A percentile compares a stretch with the other conserved stretches of the same genome.
phyloP scores from a whole-genome alignment of 306 rosid genomes.

The Alnus rubra region DNA sequence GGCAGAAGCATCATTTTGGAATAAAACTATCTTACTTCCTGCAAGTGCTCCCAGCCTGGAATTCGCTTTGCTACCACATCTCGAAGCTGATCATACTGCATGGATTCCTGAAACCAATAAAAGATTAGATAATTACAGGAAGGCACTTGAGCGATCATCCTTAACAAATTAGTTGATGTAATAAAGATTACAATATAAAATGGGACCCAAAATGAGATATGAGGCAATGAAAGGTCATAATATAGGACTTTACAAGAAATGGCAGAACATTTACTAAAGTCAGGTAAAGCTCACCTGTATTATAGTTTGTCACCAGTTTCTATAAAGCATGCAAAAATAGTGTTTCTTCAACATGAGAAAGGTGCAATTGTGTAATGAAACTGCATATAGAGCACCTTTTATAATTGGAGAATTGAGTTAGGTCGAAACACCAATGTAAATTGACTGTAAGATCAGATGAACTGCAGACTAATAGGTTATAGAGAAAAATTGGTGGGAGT shows the following conservation, averaged over 20 bases:
- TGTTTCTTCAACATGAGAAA: not conserved
- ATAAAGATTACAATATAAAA: not conserved
- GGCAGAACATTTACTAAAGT: not conserved
- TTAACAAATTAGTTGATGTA: constrained; percentile 7
- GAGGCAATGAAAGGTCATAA: not conserved
- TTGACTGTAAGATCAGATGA: not conserved
- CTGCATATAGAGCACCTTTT: not conserved
- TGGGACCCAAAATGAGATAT: not conserved
- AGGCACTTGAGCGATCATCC: constrained; percentile 13
- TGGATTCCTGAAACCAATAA: constrained; percentile 64
- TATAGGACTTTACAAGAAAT: not conserved
- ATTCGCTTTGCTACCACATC: constrained; percentile 82
- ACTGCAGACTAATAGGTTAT: not conserved
- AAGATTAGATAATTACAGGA: constrained; percentile 14
- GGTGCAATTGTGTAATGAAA: not conserved
- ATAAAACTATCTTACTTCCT: constrained; percentile 62
- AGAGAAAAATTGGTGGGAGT: not conserved
- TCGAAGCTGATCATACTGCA: constrained; percentile 80
- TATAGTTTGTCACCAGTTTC: not conserved
- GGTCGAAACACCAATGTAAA: not conserved
- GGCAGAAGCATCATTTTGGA: constrained; percentile 20
- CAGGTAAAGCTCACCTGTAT: not conserved
- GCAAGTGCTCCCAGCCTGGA: constrained; percentile 97
- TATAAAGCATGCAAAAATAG: not conserved
- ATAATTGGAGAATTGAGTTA: not conserved